A percentile compares a stretch with the other conserved stretches of the same genome.
Conservation (phyloP, 352 stramenopile species). For the Phytophthora cryptogea region DNA sequence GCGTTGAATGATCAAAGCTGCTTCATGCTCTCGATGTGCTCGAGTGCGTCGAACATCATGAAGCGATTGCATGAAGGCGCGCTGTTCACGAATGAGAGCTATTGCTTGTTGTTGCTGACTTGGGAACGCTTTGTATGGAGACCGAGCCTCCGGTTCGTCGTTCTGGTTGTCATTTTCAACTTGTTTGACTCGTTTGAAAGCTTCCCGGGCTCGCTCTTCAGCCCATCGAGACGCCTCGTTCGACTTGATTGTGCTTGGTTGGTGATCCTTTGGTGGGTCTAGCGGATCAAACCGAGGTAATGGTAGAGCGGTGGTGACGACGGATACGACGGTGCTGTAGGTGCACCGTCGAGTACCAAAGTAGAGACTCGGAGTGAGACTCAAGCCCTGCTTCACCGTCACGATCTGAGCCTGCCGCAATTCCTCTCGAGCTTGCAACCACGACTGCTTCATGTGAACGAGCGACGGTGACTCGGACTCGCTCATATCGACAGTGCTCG, state of each 20-base stretch:
- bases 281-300: conserved; percentile 35
- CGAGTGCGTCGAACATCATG: conserved; percentile 34
- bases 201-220: conserved; percentile 22
- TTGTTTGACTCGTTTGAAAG: conserved; percentile 8
- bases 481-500: conserved; percentile 1
- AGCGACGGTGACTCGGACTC: conserved; percentile 8
- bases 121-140: conserved; percentile 27
- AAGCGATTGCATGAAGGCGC: conserved; percentile 55
- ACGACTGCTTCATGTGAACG: conserved; percentile 43
- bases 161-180: conserved; percentile 24
- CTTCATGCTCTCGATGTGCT: conserved; percentile 41
- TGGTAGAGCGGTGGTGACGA: conserved; percentile 57
- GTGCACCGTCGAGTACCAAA: conserved; percentile 74
- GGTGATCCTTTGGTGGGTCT: neutral
- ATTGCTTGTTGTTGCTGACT: conserved; percentile 32
- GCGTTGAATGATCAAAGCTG: conserved; percentile 58
- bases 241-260: neutral
- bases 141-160: conserved; percentile 11
- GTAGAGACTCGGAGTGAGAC: conserved; percentile 63
- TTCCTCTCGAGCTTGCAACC: conserved; percentile 56
- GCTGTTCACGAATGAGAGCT: conserved; percentile 45
- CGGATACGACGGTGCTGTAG: conserved; percentile 73
- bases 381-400: conserved; percentile 58
- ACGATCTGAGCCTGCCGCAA: conserved; percentile 58
- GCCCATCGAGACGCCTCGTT: conserved; percentile 23